Conservation (phyloP, 2,329 filamentous ascomycete species). For the Diaporthe amygdali region DNA sequence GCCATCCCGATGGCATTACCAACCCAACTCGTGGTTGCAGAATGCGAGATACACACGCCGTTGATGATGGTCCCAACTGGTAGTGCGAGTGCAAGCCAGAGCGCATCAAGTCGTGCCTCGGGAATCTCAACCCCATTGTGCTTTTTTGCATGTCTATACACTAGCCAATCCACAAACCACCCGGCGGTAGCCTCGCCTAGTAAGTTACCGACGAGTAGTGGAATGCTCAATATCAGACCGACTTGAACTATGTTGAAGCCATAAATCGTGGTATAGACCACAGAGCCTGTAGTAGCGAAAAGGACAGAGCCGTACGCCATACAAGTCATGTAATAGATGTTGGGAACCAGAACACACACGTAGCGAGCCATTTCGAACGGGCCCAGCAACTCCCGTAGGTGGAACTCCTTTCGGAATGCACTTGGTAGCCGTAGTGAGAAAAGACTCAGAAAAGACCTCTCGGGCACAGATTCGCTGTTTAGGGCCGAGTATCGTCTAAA, state of each 20-base stretch:
- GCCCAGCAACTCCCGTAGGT: not conserved
- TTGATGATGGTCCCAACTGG: not conserved
- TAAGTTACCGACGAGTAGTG: not conserved
- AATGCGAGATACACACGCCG: not conserved
- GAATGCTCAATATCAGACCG: not conserved
- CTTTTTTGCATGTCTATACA: constrained; percentile 1
- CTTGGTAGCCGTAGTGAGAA: not conserved
- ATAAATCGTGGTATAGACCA: not conserved
- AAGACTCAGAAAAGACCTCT: not conserved
- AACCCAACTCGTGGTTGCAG: not conserved
- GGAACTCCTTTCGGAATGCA: not conserved
- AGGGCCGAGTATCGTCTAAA: not conserved
- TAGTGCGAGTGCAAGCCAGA: not conserved
- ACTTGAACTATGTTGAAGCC: not conserved
- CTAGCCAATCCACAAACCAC: constrained; percentile 2
- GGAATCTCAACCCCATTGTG: not conserved
- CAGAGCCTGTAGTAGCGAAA: not conserved
- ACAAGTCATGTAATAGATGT: constrained; percentile 1
- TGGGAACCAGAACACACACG: not conserved
- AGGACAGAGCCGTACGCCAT: not conserved
- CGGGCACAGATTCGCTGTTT: not conserved
- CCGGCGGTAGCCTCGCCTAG: not conserved
- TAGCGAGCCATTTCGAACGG: not conserved
- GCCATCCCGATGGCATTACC: not conserved
- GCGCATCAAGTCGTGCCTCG: not conserved